A percentile compares a stretch with the other conserved stretches of the same genome.
Conservation (phyloP, 148 eudicot species). For the Pouteria glomerata region DNA sequence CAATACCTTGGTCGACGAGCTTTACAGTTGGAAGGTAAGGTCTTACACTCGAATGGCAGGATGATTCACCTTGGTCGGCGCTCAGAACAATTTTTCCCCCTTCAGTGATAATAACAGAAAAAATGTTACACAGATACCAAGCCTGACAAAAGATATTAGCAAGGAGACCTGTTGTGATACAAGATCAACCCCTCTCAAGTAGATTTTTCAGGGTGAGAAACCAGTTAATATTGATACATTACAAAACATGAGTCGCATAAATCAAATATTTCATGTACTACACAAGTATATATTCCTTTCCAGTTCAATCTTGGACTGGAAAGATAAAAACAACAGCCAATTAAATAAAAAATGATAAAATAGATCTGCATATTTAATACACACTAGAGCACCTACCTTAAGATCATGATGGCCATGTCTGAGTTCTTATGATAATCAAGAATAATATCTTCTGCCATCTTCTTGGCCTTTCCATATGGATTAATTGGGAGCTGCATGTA, state of each 20-base stretch:
- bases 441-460: conserved; percentile 97
- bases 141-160: neutral
- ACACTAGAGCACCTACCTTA: conserved; percentile 42
- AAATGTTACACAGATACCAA: too few species aligned
- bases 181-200: neutral
- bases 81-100: neutral
- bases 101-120: too few species aligned
- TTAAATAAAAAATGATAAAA: neutral
- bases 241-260: neutral
- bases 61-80: too few species aligned
- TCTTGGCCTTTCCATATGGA: conserved; percentile 98
- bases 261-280: too few species aligned
- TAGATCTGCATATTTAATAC: neutral
- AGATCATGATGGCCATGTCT: conserved; percentile 86
- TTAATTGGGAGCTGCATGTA: conserved; percentile 72
- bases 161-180: neutral
- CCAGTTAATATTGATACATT: neutral
- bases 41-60: too few species aligned
- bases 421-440: conserved; percentile 73
- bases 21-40: too few species aligned
- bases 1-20: too few species aligned
- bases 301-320: neutral
- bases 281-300: neutral
- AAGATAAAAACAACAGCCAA: neutral
- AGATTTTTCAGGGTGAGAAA: neutral